These are phyloP conservation scores for Gossypium trilobum DNA, from an alignment of 441 rosid species.

Conservation along the genomic window DNA sequence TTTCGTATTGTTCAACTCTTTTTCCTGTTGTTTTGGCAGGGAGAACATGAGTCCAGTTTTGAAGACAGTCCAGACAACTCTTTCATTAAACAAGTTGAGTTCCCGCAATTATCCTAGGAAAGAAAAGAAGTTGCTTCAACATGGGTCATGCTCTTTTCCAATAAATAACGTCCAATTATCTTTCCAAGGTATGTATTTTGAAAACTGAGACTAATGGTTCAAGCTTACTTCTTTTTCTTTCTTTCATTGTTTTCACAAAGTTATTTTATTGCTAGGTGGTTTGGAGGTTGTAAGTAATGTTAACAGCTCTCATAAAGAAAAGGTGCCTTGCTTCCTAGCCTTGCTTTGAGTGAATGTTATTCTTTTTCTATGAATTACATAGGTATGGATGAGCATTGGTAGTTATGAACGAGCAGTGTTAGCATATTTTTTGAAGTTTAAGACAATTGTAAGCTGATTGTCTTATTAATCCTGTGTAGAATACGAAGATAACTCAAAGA, in stretches of 20 bases:
- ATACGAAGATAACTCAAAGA: not conserved
- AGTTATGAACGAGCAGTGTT: not conserved
- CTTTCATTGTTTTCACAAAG: not conserved
- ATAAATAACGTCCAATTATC: slow-evolving; percentile 20
- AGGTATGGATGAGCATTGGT: not conserved
- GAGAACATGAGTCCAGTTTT: slow-evolving; percentile 27
- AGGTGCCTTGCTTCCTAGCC: slow-evolving; percentile 20
- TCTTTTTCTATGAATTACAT: not conserved
- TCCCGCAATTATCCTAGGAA: slow-evolving; percentile 11
- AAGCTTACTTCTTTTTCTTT: not conserved
- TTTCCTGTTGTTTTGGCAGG: not conserved
- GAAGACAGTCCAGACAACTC: slow-evolving; percentile 19
- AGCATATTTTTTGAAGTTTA: not conserved
- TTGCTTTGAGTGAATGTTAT: not conserved
- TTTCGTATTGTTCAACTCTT: not conserved
- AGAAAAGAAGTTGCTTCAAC: slow-evolving; percentile 21
- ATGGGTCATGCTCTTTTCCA: slow-evolving; percentile 10
- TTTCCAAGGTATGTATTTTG: slow-evolving; percentile 26
- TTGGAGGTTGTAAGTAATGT: slow-evolving; percentile 15
- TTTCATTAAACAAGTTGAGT: slow-evolving; percentile 17
- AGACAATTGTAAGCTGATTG: not conserved
- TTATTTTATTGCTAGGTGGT: slow-evolving; percentile 23
- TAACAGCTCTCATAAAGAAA: slow-evolving; percentile 15
- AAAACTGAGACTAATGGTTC: not conserved
- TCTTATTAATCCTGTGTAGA: not conserved